A percentile compares a stretch with the other conserved stretches of the same genome.
These are phyloP conservation scores for Dalbergia oliveri DNA, from an alignment of 306 rosid genomes.

Conservation along the genomic window DNA sequence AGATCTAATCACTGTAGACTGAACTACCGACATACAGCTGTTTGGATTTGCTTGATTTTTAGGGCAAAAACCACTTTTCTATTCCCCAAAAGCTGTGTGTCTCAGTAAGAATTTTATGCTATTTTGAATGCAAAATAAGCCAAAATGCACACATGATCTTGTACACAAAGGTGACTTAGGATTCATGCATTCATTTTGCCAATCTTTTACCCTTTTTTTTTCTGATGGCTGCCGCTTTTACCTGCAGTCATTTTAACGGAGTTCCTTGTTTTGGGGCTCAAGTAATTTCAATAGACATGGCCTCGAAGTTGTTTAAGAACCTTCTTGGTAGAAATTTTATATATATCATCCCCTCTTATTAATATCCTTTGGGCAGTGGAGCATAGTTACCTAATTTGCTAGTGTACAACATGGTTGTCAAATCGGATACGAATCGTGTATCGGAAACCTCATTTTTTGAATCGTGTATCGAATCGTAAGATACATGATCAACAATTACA, in stretches of 20 bases:
- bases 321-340: not conserved
- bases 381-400: too few relatives aligned
- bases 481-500: too few relatives aligned
- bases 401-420: too few relatives aligned
- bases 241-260: conserved; percentile 8
- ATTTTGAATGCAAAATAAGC: not conserved
- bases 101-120: not conserved
- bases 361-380: not conserved
- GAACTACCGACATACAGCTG: not conserved
- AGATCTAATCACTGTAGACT: not conserved
- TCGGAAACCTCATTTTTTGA: too few relatives aligned
- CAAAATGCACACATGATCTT: not conserved
- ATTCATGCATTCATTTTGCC: conserved; percentile 28
- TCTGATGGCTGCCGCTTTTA: conserved; percentile 32
- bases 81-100: not conserved
- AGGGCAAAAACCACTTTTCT: not conserved
- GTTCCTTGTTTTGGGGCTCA: conserved; percentile 26
- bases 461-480: too few relatives aligned
- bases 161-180: not conserved
- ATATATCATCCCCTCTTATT: not conserved
- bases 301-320: conserved; percentile 26
- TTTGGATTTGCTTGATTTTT: not conserved
- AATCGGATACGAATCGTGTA: too few relatives aligned
- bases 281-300: conserved; percentile 1
- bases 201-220: conserved; percentile 4